Evolutionary conservation across 352 stramenopile genomes (phyloP).

Genomic region (Phytophthora ramorum): DNA sequence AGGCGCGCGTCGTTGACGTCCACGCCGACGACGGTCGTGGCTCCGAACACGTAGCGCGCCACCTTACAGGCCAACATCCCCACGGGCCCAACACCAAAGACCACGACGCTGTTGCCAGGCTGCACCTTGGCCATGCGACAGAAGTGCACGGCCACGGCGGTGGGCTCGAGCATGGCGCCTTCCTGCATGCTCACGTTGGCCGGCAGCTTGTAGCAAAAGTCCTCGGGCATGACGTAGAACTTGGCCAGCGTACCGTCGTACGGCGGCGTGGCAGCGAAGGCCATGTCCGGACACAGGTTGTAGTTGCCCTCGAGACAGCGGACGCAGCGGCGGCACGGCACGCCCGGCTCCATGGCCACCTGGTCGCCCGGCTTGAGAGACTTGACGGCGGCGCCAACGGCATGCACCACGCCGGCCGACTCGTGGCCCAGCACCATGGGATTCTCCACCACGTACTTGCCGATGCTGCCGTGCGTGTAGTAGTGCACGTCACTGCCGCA

Average conservation of each 20-base stretch:
- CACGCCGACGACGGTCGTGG: constrained; percentile 32
- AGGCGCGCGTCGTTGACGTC: constrained; percentile 34
- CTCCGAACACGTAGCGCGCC: constrained; percentile 34
- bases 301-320: constrained; percentile 31
- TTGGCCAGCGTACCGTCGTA: constrained; percentile 37
- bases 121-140: constrained; percentile 34
- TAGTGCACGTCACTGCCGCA: constrained; percentile 40
- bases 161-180: constrained; percentile 33
- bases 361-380: constrained; percentile 31
- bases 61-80: constrained; percentile 38
- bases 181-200: constrained; percentile 33
- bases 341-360: constrained; percentile 36
- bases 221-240: constrained; percentile 35
- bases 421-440: constrained; percentile 39
- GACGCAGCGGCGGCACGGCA: constrained; percentile 31
- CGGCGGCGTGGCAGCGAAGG: constrained; percentile 33
- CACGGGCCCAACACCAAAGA: constrained; percentile 38
- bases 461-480: constrained; percentile 41
- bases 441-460: constrained; percentile 35
- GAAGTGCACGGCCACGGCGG: constrained; percentile 38
- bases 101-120: constrained; percentile 36
- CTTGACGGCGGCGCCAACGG: constrained; percentile 29
- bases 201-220: constrained; percentile 39
- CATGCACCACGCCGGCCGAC: constrained; percentile 35
- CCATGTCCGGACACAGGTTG: constrained; percentile 36